Percentiles rank a stretch among this genome's conserved stretches.
Evolutionary conservation across 257 asterid species (phyloP).

Genomic region (Oldenlandia corymbosa): DNA sequence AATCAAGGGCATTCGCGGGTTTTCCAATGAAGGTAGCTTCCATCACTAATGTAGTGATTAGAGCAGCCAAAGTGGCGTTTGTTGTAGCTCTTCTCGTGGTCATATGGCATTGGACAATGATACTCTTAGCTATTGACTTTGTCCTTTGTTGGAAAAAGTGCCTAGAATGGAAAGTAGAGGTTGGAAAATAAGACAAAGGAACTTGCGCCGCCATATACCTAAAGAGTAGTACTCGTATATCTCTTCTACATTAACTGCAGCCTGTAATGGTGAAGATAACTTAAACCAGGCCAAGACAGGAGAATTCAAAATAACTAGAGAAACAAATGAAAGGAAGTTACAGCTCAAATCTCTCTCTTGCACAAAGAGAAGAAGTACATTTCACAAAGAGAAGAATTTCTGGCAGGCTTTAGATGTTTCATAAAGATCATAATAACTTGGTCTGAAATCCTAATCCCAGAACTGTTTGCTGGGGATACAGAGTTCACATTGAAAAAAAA

Average conservation of each 20-base stretch:
- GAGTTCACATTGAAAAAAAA: no score
- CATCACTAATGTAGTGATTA: slow-evolving; percentile 10
- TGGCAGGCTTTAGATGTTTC: no score
- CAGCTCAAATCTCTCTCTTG: not conserved
- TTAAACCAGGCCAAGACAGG: not conserved
- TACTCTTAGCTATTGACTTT: slow-evolving; percentile 6
- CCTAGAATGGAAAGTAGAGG: slow-evolving; percentile 12
- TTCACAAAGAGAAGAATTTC: not conserved
- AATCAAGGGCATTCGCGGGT: slow-evolving; percentile 39
- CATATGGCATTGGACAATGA: slow-evolving; percentile 14
- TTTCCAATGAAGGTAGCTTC: not conserved
- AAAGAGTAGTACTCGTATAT: no score
- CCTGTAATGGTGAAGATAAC: not conserved
- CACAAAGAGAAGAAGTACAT: not conserved
- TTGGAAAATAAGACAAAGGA: slow-evolving; percentile 18
- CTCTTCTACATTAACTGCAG: no score
- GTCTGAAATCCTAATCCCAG: no score
- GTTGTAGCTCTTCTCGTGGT: slow-evolving; percentile 31
- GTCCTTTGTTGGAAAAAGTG: slow-evolving; percentile 12
- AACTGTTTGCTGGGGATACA: no score
- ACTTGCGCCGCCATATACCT: slow-evolving; percentile 19
- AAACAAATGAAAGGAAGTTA: not conserved
- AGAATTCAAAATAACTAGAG: no score
- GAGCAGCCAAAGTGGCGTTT: slow-evolving; percentile 8
- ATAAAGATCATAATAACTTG: no score